Conservation (phyloP, 2,329 filamentous ascomycete genomes). For the Emmonsiellopsis sp. region DNA sequence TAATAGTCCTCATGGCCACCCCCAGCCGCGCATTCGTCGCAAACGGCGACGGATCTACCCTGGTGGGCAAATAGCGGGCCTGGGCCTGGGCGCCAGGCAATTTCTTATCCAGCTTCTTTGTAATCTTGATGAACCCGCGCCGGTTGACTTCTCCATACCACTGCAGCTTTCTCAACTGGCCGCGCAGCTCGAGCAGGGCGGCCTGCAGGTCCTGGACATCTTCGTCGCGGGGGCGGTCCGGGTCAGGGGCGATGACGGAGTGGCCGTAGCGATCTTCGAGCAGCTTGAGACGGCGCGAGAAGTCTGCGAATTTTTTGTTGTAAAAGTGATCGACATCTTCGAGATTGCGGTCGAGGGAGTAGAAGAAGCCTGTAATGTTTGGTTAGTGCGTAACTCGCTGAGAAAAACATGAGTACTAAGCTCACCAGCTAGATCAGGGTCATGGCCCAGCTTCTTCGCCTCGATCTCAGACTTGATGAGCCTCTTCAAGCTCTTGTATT, state of each 20-base stretch:
- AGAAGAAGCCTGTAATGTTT: constrained; percentile 72
- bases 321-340: constrained; percentile 96
- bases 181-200: constrained; percentile 78
- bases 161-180: constrained; percentile 80
- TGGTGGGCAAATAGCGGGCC: constrained; percentile 77
- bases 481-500: constrained; percentile 65
- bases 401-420: constrained; percentile 22
- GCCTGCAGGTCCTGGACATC: constrained; percentile 88
- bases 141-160: constrained; percentile 98
- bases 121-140: constrained; percentile 93
- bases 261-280: constrained; percentile 81
- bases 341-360: constrained; percentile 89
- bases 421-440: constrained; percentile 86
- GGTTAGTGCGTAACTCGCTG: constrained; percentile 29
- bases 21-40: constrained; percentile 60
- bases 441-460: constrained; percentile 58
- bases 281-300: constrained; percentile 72
- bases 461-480: constrained; percentile 73
- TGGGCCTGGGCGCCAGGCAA: constrained; percentile 67
- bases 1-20: constrained; percentile 59
- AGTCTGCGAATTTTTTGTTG: constrained; percentile 87
- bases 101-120: constrained; percentile 98
- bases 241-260: constrained; percentile 51
- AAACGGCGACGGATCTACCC: constrained; percentile 82
- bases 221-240: constrained; percentile 67